These are phyloP conservation scores for Talaromyces sp. DNA, from an alignment of 2,329 filamentous ascomycete genomes.

Conservation along the genomic window DNA sequence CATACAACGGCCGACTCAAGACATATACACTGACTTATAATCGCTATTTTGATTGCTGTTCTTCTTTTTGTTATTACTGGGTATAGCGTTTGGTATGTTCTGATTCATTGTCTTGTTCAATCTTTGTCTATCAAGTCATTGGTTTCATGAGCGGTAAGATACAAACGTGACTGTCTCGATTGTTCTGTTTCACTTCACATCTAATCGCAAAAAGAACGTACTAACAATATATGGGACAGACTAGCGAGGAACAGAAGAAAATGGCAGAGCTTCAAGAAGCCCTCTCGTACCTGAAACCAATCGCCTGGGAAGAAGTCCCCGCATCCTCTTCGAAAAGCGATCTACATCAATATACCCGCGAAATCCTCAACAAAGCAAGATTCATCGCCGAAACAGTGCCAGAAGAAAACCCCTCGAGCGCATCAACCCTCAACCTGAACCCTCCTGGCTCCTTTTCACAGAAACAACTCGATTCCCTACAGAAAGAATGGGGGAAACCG, in stretches of 20 bases:
- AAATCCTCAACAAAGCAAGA: slow-evolving; percentile 63
- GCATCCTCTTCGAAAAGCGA: slow-evolving; percentile 33
- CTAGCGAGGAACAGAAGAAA: not conserved
- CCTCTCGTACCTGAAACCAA: slow-evolving; percentile 52
- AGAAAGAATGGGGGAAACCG: slow-evolving; percentile 79
- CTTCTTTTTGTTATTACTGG: not conserved
- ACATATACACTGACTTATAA: not conserved
- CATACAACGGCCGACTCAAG: not conserved
- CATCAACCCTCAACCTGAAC: not conserved
- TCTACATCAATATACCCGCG: slow-evolving; percentile 51
- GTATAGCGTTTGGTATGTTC: not conserved
- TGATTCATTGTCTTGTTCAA: not conserved
- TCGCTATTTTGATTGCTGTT: not conserved
- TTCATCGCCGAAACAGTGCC: slow-evolving; percentile 74
- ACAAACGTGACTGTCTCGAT: not conserved
- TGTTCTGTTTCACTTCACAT: not conserved
- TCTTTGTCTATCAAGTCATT: not conserved
- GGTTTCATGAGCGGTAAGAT: not conserved
- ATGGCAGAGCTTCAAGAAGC: slow-evolving; percentile 59
- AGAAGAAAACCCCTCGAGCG: slow-evolving; percentile 39
- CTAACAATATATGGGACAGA: not conserved
- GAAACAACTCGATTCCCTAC: slow-evolving; percentile 56
- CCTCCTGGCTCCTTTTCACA: slow-evolving; percentile 26
- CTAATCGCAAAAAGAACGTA: not conserved
- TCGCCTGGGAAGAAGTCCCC: slow-evolving; percentile 49